A percentile compares a stretch with the other conserved stretches of the same genome.
These are phyloP conservation scores for Phytomonas francai DNA, from an alignment of 208 protist genomes.

Conservation along the genomic window DNA sequence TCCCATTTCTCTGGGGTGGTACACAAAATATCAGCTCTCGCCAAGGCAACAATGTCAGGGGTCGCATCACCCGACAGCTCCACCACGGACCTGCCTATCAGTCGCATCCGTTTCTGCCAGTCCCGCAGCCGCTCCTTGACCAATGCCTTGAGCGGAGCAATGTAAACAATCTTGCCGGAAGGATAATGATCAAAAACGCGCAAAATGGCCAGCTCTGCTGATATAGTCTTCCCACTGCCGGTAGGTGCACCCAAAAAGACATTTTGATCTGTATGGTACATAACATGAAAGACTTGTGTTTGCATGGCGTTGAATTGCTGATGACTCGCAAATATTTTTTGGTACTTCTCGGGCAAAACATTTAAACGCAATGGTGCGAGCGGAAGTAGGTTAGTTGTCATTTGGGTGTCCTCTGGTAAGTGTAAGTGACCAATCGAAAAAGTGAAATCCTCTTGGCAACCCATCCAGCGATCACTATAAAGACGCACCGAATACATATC, in stretches of 20 bases:
- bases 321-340: conserved; percentile 82
- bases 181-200: conserved; percentile 88
- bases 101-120: conserved; percentile 91
- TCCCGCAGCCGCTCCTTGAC: conserved; percentile 98
- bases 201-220: conserved; percentile 98
- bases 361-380: conserved; percentile 91
- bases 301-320: conserved; percentile 99
- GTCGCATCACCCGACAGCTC: conserved; percentile 98
- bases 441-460: conserved; percentile 77
- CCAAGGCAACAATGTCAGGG: conserved; percentile 90
- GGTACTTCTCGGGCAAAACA: conserved; percentile 84
- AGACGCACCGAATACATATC: conserved; percentile 95
- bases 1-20: conserved; percentile 99
- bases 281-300: conserved; percentile 97
- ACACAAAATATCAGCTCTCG: conserved; percentile 95
- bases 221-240: conserved; percentile 98
- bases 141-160: conserved; percentile 99
- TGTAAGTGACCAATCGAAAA: conserved; percentile 94
- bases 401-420: conserved; percentile 87
- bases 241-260: conserved; percentile 98
- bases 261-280: conserved; percentile 98
- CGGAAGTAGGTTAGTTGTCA: conserved; percentile 94
- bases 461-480: conserved; percentile 93
- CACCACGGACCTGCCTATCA: conserved; percentile 92
- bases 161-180: conserved; percentile 97